Percentiles rank a stretch among this genome's conserved stretches.
Conservation (phyloP, 2,329 filamentous ascomycete species). For the Berkeleyomyces rouxiae region DNA sequence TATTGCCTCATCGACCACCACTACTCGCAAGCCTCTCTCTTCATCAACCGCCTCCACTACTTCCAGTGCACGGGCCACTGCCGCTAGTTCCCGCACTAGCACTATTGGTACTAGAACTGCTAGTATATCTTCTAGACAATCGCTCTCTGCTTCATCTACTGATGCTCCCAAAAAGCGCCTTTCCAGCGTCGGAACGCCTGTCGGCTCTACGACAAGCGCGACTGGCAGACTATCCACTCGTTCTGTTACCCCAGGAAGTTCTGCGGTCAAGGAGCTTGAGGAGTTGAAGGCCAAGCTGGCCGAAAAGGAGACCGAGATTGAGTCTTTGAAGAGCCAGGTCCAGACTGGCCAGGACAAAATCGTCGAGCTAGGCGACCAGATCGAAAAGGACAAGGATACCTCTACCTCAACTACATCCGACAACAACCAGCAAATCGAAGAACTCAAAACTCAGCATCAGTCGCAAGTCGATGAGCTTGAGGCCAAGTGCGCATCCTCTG, state of each 20-base stretch:
- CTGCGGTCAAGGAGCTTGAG: conserved; percentile 38
- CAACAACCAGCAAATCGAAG: conserved; percentile 28
- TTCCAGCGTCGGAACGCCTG: conserved; percentile 27
- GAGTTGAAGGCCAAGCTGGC: conserved; percentile 42
- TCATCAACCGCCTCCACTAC: conserved; percentile 4
- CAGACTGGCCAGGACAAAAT: conserved; percentile 39
- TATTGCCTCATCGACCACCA: conserved; percentile 23
- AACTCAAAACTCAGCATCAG: conserved; percentile 33
- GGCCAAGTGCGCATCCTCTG: conserved; percentile 30
- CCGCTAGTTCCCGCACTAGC: conserved; percentile 7
- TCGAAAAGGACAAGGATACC: conserved; percentile 25
- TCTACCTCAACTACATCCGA: conserved; percentile 27
- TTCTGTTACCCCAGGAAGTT: conserved; percentile 19
- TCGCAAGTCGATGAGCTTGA: conserved; percentile 31
- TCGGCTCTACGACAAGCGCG: conserved; percentile 23
- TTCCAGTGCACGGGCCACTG: neutral
- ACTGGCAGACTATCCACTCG: conserved; percentile 23
- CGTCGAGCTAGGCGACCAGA: conserved; percentile 34
- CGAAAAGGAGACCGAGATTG: conserved; percentile 40
- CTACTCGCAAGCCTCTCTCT: conserved; percentile 11
- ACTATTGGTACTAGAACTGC: conserved; percentile 19
- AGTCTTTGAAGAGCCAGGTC: conserved; percentile 39
- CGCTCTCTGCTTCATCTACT: conserved; percentile 19
- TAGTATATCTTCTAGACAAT: conserved; percentile 22
- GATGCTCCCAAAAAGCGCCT: conserved; percentile 41